Percentiles rank a stretch among this genome's conserved stretches.
phyloP scores from a whole-genome alignment of 139 green algal species.

The Auxenochlorella pyrenoidosa region DNA sequence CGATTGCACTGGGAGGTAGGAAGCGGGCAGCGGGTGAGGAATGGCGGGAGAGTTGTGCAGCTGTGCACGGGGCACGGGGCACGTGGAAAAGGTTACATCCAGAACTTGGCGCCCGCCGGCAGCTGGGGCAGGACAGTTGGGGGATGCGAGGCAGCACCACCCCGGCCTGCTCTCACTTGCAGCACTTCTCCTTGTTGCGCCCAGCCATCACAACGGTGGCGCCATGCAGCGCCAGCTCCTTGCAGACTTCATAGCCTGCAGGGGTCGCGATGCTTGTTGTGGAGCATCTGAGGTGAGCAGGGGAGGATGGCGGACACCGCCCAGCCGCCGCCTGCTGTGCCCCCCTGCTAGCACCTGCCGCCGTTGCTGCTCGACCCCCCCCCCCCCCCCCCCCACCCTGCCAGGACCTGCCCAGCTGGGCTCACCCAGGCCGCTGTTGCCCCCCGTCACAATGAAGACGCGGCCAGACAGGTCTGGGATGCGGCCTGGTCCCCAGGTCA shows the following conservation, averaged over 20 bases:
- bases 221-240: background rate
- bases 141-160: background rate
- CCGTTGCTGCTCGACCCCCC: background rate
- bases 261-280: background rate
- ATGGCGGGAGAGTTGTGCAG: no score
- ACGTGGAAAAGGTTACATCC: no score
- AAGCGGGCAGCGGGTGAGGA: background rate
- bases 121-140: no score
- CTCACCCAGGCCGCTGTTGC: slow-evolving; percentile 23
- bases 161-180: slow-evolving; percentile 5
- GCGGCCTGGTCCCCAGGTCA: background rate
- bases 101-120: no score
- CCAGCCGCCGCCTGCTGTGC: no score
- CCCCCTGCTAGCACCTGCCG: no score
- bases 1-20: background rate
- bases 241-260: slow-evolving; percentile 14
- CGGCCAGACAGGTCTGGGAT: background rate
- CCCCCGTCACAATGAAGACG: slow-evolving; percentile 3
- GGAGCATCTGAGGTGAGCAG: background rate
- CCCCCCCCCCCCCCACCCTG: background rate
- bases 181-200: background rate
- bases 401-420: no score
- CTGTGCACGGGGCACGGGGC: no score
- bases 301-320: background rate
- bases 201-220: slow-evolving; percentile 11